Evolutionary conservation across 2,329 filamentous ascomycete genomes (phyloP).

Genomic region (Elsinoe perseae): DNA sequence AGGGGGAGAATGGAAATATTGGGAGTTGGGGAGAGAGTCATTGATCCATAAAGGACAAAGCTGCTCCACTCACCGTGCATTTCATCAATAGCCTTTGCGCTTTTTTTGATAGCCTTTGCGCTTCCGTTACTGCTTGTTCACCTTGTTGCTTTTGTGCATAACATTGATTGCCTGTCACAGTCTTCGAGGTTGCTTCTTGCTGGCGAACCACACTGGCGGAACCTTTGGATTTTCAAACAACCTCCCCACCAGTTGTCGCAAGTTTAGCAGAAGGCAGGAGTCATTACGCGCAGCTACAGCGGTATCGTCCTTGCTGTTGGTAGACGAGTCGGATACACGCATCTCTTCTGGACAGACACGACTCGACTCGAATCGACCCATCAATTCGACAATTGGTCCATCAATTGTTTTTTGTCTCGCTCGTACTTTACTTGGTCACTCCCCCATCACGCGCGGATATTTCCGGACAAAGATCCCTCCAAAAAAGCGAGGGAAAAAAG

Average conservation of each 20-base stretch:
- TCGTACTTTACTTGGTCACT: neutral
- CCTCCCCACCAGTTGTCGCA: constrained; percentile 12
- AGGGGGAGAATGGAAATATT: neutral
- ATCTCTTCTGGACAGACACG: neutral
- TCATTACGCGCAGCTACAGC: too few relatives aligned
- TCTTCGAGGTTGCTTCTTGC: constrained; percentile 8
- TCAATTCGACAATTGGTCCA: too few relatives aligned
- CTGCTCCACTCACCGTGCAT: constrained; percentile 3
- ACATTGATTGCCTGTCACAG: neutral
- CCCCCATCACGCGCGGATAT: neutral
- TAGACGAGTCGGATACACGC: neutral
- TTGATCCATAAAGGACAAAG: constrained; percentile 2
- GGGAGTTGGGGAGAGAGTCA: neutral
- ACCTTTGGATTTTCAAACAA: neutral
- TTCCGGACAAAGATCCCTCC: neutral
- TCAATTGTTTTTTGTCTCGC: neutral
- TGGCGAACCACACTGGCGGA: constrained; percentile 10
- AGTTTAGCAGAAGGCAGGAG: neutral
- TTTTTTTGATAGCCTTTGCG: constrained; percentile 8
- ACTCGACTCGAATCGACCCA: neutral
- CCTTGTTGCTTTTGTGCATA: neutral
- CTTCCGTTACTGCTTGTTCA: neutral
- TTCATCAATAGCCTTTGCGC: neutral
- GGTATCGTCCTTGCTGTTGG: neutral
- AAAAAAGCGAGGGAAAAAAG: neutral